Evolutionary conservation across 345 rosid genomes (phyloP).

Genomic region (Corchorus capsularis): DNA sequence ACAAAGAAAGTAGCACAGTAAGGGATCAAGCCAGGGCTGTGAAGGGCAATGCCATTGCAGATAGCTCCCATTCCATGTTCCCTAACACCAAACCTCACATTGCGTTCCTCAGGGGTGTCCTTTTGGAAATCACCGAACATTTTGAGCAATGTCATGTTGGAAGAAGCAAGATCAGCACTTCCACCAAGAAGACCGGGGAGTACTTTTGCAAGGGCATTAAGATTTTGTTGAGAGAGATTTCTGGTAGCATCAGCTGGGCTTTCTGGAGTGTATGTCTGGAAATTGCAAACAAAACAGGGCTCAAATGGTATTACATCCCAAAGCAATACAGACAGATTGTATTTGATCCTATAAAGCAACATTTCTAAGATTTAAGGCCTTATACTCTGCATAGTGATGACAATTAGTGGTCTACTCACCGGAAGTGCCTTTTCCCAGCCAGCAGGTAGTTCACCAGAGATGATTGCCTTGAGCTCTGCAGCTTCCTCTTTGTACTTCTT

Average conservation of each 20-base stretch:
- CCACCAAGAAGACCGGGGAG: constrained; percentile 96
- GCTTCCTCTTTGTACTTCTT: constrained; percentile 91
- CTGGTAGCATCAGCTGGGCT: constrained; percentile 93
- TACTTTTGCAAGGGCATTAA: constrained; percentile 79
- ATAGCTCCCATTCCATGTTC: constrained; percentile 99
- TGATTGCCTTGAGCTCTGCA: constrained; percentile 81
- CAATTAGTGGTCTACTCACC: constrained; percentile 40
- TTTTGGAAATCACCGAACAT: constrained; percentile 89
- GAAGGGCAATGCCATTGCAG: constrained; percentile 89
- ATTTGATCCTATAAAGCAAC: not conserved
- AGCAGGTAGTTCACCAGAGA: constrained; percentile 77
- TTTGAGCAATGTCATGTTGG: constrained; percentile 95
- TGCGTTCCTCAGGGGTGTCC: constrained; percentile 89
- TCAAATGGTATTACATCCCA: constrained; percentile 16
- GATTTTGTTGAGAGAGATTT: constrained; percentile 85
- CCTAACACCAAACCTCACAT: constrained; percentile 91
- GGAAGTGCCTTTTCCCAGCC: constrained; percentile 91
- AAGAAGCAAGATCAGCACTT: constrained; percentile 98
- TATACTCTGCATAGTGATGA: not conserved
- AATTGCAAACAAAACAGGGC: constrained; percentile 22
- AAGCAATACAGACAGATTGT: not conserved
- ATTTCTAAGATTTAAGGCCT: not conserved
- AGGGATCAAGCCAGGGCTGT: constrained; percentile 89
- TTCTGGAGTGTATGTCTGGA: constrained; percentile 85
- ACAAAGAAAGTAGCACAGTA: constrained; percentile 99